phyloP scores from a whole-genome alignment of 176 grass and related monocot species.

The Aegilops longissima region DNA sequence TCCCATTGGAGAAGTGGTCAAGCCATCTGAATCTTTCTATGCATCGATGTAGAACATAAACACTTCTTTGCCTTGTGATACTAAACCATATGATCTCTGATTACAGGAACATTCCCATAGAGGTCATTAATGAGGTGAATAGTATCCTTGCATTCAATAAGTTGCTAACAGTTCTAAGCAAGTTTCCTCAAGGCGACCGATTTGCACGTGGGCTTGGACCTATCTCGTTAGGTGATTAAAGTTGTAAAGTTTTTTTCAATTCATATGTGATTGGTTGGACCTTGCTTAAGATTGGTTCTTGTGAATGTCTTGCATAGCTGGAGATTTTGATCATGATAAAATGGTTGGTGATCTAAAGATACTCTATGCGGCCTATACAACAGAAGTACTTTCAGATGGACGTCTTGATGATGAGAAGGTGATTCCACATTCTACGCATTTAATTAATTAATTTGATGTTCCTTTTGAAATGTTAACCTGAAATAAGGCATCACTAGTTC shows the following conservation, averaged over 20 bases:
- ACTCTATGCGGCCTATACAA: constrained; percentile 72
- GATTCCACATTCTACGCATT: constrained; percentile 15
- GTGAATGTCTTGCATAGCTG: constrained; percentile 52
- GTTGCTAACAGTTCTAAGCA: constrained; percentile 62
- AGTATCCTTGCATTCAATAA: constrained; percentile 77
- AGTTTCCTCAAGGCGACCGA: constrained; percentile 49
- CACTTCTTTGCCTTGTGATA: constrained; percentile 27
- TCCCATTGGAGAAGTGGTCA: constrained; percentile 10
- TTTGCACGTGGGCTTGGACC: constrained; percentile 77
- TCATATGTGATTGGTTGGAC: constrained; percentile 35
- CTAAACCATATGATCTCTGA: constrained; percentile 40
- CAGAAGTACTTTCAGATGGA: constrained; percentile 75
- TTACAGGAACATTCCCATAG: constrained; percentile 54
- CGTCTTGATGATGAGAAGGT: constrained; percentile 75
- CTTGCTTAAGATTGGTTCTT: constrained; percentile 20
- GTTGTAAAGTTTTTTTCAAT: constrained; percentile 21
- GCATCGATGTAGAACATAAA: constrained; percentile 11
- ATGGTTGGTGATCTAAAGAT: constrained; percentile 76
- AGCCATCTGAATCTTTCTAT: neutral
- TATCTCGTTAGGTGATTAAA: constrained; percentile 74
- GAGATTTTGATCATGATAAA: constrained; percentile 68
- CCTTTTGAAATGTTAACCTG: constrained; percentile 3
- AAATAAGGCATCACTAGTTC: neutral
- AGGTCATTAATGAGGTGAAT: constrained; percentile 71
- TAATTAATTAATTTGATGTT: constrained; percentile 16